Evolutionary conservation across 1,139 yeast species (phyloP).

Genomic region (Diutina scorzettiae): DNA sequence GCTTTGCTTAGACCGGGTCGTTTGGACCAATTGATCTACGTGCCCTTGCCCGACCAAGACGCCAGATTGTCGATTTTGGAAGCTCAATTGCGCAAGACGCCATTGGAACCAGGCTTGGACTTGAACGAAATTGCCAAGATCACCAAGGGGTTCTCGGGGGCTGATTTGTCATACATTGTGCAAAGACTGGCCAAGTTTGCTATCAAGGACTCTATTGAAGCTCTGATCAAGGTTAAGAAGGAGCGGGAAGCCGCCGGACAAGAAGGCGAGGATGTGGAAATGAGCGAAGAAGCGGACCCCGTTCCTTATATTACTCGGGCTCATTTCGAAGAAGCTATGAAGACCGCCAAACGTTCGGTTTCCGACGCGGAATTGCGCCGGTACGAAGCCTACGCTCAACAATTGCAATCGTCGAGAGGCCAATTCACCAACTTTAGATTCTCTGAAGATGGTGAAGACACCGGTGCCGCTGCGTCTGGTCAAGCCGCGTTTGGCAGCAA

Average conservation of each 20-base stretch:
- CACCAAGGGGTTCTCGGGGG: conserved; percentile 97
- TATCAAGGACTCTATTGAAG: conserved; percentile 94
- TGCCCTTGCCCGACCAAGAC: conserved; percentile 91
- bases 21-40: conserved; percentile 95
- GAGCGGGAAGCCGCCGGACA: conserved; percentile 28
- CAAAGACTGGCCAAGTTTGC: conserved; percentile 99
- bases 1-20: conserved; percentile 99
- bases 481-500: conserved; percentile 46
- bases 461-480: conserved; percentile 25
- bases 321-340: conserved; percentile 98
- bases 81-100: conserved; percentile 97
- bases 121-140: conserved; percentile 81
- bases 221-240: conserved; percentile 44
- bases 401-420: conserved; percentile 91
- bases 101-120: conserved; percentile 93
- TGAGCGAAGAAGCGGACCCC: conserved; percentile 62
- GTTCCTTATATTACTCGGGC: conserved; percentile 91
- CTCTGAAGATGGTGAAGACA: conserved; percentile 21
- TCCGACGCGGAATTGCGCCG: conserved; percentile 96
- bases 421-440: conserved; percentile 70
- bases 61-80: conserved; percentile 88
- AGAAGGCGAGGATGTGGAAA: conserved; percentile 38
- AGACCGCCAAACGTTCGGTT: conserved; percentile 95
- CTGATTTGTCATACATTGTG: conserved; percentile 92
- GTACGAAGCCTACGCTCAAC: conserved; percentile 97